phyloP scores from a whole-genome alignment of 2,329 filamentous ascomycete species.

The Paraphaeosphaeria minitans region DNA sequence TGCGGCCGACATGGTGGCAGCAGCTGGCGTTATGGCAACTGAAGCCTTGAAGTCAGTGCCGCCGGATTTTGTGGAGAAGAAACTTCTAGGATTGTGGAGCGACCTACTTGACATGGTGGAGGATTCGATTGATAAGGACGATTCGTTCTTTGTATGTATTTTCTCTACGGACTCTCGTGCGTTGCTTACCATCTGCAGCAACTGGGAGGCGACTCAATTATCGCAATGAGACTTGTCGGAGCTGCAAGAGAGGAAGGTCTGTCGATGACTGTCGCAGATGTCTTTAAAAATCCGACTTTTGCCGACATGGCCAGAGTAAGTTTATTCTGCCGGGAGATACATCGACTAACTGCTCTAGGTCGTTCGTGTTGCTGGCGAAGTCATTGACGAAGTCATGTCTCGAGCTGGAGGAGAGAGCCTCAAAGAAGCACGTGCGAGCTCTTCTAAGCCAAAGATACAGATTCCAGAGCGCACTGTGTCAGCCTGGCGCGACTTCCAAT shows the following conservation, averaged over 20 bases:
- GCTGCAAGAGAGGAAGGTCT: conserved; percentile 40
- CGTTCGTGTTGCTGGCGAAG: conserved; percentile 41
- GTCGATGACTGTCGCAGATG: conserved; percentile 43
- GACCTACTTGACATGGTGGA: conserved; percentile 42
- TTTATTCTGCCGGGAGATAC: background rate
- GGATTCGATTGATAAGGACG: conserved; percentile 38
- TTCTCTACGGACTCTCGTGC: background rate
- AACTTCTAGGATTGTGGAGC: conserved; percentile 38
- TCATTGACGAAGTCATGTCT: conserved; percentile 44
- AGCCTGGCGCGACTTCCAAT: conserved; percentile 38
- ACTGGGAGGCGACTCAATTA: conserved; percentile 41
- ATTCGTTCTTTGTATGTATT: conserved; percentile 39
- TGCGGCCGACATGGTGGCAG: conserved; percentile 41
- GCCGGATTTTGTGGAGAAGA: conserved; percentile 42
- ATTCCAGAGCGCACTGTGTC: conserved; percentile 26
- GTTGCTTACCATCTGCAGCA: conserved; percentile 21
- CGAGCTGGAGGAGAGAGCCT: conserved; percentile 31
- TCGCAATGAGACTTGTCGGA: conserved; percentile 42
- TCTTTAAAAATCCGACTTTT: conserved; percentile 43
- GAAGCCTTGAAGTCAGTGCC: conserved; percentile 34
- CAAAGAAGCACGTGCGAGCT: conserved; percentile 20
- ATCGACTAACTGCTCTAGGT: conserved; percentile 26
- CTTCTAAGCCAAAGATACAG: conserved; percentile 22
- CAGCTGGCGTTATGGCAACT: conserved; percentile 36
- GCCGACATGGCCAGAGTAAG: conserved; percentile 40